Evolutionary conservation across 2,329 filamentous ascomycete genomes (phyloP).

Genomic region (Plectosphaerella plurivora): DNA sequence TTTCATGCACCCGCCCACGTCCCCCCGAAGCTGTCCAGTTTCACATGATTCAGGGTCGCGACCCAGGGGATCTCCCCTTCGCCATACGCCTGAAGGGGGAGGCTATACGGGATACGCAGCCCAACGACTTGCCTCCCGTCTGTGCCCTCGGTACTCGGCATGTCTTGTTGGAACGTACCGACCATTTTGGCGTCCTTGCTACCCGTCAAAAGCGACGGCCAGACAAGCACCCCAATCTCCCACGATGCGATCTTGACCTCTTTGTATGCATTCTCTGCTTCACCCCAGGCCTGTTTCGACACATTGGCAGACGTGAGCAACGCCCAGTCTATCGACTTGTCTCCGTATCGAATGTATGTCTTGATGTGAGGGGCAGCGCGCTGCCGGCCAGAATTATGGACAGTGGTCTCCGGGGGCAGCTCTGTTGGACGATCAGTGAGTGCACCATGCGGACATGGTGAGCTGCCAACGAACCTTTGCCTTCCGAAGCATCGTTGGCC

Average conservation of each 20-base stretch:
- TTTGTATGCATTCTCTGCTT: slow-evolving; percentile 48
- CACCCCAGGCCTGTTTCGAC: slow-evolving; percentile 86
- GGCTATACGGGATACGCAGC: slow-evolving; percentile 75
- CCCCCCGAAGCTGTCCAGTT: slow-evolving; percentile 57
- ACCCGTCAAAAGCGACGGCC: slow-evolving; percentile 57
- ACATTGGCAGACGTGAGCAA: slow-evolving; percentile 88
- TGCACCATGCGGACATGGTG: background rate
- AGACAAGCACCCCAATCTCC: slow-evolving; percentile 79
- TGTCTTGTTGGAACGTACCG: slow-evolving; percentile 61
- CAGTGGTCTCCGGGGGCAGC: slow-evolving; percentile 13
- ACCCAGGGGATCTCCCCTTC: slow-evolving; percentile 71
- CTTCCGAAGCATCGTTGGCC: slow-evolving; percentile 54
- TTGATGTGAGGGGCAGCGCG: slow-evolving; percentile 84
- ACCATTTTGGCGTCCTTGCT: slow-evolving; percentile 56
- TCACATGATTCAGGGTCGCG: slow-evolving; percentile 52
- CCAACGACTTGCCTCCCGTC: slow-evolving; percentile 50
- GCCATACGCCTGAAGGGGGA: slow-evolving; percentile 66
- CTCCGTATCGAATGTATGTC: slow-evolving; percentile 69
- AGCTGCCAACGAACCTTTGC: slow-evolving; percentile 19
- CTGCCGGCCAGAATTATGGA: slow-evolving; percentile 53
- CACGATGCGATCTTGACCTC: slow-evolving; percentile 73
- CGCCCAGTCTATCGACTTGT: slow-evolving; percentile 71
- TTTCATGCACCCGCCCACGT: slow-evolving; percentile 25
- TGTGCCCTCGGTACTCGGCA: slow-evolving; percentile 26
- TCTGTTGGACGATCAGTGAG: slow-evolving; percentile 13